Percentiles rank a stretch among this genome's conserved stretches.
Conservation (phyloP, 2,329 filamentous ascomycete genomes). For the Cladophialophora immunda region DNA sequence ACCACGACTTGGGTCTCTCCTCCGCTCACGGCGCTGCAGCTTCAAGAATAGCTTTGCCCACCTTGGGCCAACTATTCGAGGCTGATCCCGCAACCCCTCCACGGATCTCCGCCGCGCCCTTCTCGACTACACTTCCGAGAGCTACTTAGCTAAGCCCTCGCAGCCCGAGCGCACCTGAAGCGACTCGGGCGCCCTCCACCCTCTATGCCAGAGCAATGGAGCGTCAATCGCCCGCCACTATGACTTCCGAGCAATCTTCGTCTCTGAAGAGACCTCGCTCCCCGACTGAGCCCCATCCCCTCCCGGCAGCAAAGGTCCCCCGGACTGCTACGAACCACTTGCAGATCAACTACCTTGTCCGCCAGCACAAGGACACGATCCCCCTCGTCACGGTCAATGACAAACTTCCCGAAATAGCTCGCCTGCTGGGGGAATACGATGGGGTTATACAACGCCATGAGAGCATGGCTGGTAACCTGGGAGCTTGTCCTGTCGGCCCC, state of each 20-base stretch:
- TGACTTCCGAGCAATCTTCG: conserved; percentile 48
- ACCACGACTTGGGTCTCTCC: conserved; percentile 19
- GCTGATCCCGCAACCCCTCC: conserved; percentile 32
- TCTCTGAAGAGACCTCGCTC: conserved; percentile 56
- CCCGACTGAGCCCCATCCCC: conserved; percentile 50
- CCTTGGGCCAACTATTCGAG: conserved; percentile 30
- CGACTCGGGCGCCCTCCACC: conserved; percentile 31
- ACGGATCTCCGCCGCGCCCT: conserved; percentile 24
- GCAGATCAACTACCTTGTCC: conserved; percentile 73
- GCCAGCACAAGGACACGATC: conserved; percentile 68
- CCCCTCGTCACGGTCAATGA: conserved; percentile 71
- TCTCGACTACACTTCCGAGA: conserved; percentile 9
- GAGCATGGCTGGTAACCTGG: conserved; percentile 84
- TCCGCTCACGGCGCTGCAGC: conserved; percentile 38
- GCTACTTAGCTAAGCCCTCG: conserved; percentile 28
- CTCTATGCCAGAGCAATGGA: conserved; percentile 35
- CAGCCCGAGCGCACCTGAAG: conserved; percentile 36
- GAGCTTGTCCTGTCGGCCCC: conserved; percentile 81
- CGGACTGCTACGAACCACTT: conserved; percentile 66
- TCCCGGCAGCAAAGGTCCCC: conserved; percentile 58
- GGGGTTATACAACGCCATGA: conserved; percentile 85
- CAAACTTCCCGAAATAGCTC: conserved; percentile 75
- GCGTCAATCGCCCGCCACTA: conserved; percentile 29
- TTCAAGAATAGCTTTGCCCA: conserved; percentile 35
- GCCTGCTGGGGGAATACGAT: conserved; percentile 81